Conservation (phyloP, 768 basidiomycete species). For the Clavulina sp. region DNA sequence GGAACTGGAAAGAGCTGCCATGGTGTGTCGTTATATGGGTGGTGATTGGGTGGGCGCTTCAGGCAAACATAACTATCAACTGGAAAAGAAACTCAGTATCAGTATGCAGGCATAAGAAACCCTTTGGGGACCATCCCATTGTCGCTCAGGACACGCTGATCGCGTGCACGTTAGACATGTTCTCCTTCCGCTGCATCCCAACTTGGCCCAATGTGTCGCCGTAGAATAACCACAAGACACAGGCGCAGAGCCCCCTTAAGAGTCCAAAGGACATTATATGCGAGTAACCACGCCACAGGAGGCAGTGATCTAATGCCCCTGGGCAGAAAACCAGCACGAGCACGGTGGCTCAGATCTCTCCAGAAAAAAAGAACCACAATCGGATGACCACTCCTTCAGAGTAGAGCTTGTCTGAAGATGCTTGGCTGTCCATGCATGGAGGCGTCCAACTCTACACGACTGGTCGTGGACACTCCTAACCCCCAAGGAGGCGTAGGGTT, state of each 20-base stretch:
- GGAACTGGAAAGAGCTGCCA: constrained; percentile 1
- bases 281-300: constrained; percentile 7
- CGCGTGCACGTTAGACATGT: not conserved
- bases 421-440: constrained; percentile 3
- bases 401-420: constrained; percentile 2
- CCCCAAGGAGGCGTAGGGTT: not conserved
- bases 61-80: not conserved
- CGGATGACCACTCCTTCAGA: constrained; percentile 7
- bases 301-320: not conserved
- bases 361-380: constrained; percentile 4
- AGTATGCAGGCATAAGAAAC: not conserved
- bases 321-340: not conserved
- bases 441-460: not conserved
- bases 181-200: too few relatives aligned
- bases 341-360: not conserved
- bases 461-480: not conserved
- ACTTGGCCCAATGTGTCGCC: too few relatives aligned
- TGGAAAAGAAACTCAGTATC: not conserved
- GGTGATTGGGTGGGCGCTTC: not conserved
- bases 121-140: not conserved
- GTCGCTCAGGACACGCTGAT: not conserved
- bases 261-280: constrained; percentile 4
- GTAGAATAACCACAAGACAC: too few relatives aligned
- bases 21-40: not conserved
- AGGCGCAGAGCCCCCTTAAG: constrained; percentile 1